Evolutionary conservation across 768 basidiomycete genomes (phyloP).

Genomic region (Lactarius evosmus): DNA sequence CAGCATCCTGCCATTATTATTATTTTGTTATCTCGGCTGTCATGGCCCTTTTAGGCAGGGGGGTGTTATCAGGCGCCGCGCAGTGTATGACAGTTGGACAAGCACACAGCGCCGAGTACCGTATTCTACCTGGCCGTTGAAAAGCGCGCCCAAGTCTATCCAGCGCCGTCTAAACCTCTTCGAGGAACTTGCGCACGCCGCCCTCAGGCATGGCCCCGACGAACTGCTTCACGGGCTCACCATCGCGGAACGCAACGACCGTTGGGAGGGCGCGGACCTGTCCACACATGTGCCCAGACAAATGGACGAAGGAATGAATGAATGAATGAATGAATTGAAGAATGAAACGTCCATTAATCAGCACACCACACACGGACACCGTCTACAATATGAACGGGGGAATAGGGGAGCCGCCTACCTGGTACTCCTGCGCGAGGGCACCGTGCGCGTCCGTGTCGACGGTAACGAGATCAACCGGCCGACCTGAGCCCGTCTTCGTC

Average conservation of each 20-base stretch:
- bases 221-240: slow-evolving; percentile 56
- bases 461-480: slow-evolving; percentile 67
- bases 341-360: not conserved
- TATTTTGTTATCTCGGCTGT: not conserved
- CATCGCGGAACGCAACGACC: slow-evolving; percentile 71
- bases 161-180: slow-evolving; percentile 23
- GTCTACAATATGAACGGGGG: not conserved
- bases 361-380: not conserved
- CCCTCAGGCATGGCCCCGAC: slow-evolving; percentile 40
- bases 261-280: slow-evolving; percentile 78
- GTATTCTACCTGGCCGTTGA: not conserved
- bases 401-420: slow-evolving; percentile 37
- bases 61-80: not conserved
- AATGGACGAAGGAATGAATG: not conserved
- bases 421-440: slow-evolving; percentile 48
- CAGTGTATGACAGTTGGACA: not conserved
- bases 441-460: slow-evolving; percentile 58
- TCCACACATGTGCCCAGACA: not conserved
- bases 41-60: not conserved
- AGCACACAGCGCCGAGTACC: not conserved
- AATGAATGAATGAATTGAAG: too few species aligned
- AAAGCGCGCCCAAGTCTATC: not conserved
- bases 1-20: not conserved
- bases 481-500: slow-evolving; percentile 49
- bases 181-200: slow-evolving; percentile 33